These are phyloP conservation scores for Taiozyma sp. DNA, from an alignment of 1,139 yeast genomes.

Conservation along the genomic window DNA sequence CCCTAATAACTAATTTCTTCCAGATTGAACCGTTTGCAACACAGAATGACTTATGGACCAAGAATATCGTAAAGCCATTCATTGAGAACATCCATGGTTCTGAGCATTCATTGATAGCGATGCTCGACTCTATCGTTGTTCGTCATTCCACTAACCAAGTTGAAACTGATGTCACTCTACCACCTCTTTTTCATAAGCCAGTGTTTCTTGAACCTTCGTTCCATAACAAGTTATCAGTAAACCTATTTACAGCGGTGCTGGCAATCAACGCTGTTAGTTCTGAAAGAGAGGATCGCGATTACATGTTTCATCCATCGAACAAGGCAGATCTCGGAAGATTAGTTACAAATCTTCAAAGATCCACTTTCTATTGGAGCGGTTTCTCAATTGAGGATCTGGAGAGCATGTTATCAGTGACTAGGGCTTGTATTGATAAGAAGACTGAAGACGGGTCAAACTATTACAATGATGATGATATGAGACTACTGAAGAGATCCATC, in stretches of 20 bases:
- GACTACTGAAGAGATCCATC: slow-evolving; percentile 37
- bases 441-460: slow-evolving; percentile 27
- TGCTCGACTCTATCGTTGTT: slow-evolving; percentile 44
- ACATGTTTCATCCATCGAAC: slow-evolving; percentile 62
- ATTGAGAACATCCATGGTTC: slow-evolving; percentile 35
- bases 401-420: slow-evolving; percentile 43
- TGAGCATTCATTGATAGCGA: slow-evolving; percentile 32
- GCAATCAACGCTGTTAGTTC: slow-evolving; percentile 73
- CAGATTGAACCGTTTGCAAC: slow-evolving; percentile 54
- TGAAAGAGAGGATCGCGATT: slow-evolving; percentile 59
- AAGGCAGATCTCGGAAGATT: slow-evolving; percentile 48
- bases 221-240: slow-evolving; percentile 54
- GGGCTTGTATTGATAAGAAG: slow-evolving; percentile 37
- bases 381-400: slow-evolving; percentile 52
- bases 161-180: slow-evolving; percentile 49
- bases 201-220: slow-evolving; percentile 54
- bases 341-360: slow-evolving; percentile 55
- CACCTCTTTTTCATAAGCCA: slow-evolving; percentile 52
- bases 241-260: slow-evolving; percentile 58
- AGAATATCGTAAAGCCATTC: slow-evolving; percentile 44
- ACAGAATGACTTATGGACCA: slow-evolving; percentile 42
- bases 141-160: slow-evolving; percentile 51
- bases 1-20: slow-evolving; percentile 46
- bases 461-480: slow-evolving; percentile 35
- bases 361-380: slow-evolving; percentile 74